Evolutionary conservation across 306 rosid species (phyloP).

Genomic region (Rubus idaeus): DNA sequence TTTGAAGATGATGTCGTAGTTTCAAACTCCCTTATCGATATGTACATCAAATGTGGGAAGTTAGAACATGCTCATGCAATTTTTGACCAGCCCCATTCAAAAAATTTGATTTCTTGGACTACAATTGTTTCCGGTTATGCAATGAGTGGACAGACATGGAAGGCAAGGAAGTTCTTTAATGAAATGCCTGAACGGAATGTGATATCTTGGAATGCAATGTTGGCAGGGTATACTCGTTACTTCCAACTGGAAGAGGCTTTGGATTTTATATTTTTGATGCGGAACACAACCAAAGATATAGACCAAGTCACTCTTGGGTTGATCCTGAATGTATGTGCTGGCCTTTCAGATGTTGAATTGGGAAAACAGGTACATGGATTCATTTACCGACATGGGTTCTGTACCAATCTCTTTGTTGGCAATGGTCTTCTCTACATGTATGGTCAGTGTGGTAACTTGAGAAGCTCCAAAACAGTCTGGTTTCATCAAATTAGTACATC

Average conservation of each 20-base stretch:
- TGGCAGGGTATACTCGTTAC: slow-evolving; percentile 51
- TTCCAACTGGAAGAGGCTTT: slow-evolving; percentile 55
- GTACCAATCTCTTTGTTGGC: slow-evolving; percentile 45
- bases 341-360: slow-evolving; percentile 54
- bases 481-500: slow-evolving; percentile 55
- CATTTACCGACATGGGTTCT: slow-evolving; percentile 50
- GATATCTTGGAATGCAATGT: slow-evolving; percentile 81
- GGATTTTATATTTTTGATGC: slow-evolving; percentile 51
- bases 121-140: slow-evolving; percentile 66
- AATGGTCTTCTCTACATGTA: slow-evolving; percentile 84
- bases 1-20: slow-evolving; percentile 51
- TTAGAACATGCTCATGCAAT: slow-evolving; percentile 45
- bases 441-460: slow-evolving; percentile 74
- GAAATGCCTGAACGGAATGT: slow-evolving; percentile 70
- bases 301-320: slow-evolving; percentile 60
- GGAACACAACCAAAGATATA: slow-evolving; percentile 23
- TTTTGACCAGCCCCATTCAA: slow-evolving; percentile 51
- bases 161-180: slow-evolving; percentile 58
- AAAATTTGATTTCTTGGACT: slow-evolving; percentile 66
- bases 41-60: slow-evolving; percentile 65
- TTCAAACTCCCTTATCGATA: slow-evolving; percentile 52
- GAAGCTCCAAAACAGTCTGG: slow-evolving; percentile 47
- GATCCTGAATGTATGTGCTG: slow-evolving; percentile 51
- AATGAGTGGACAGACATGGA: slow-evolving; percentile 47
- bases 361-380: slow-evolving; percentile 69